Evolutionary conservation across 345 rosid genomes (phyloP).

Genomic region (Sonneratia caseolaris): DNA sequence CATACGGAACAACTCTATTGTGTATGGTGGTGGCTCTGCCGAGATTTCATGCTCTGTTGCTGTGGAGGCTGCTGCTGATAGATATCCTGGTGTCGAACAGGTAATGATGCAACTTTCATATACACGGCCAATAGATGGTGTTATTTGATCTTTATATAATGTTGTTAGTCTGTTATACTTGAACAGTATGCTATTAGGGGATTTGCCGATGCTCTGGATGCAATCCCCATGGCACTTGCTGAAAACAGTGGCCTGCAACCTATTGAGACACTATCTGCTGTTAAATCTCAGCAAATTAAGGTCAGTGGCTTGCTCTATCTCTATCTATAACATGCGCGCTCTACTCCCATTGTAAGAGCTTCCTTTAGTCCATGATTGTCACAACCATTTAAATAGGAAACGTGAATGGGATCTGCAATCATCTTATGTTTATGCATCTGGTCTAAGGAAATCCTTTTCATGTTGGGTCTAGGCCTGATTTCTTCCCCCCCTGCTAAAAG

Average conservation of each 20-base stretch:
- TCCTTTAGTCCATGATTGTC: not conserved
- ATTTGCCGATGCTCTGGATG: slow-evolving; percentile 87
- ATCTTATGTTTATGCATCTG: not conserved
- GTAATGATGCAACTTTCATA: slow-evolving; percentile 15
- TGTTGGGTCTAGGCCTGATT: not conserved
- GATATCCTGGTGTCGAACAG: slow-evolving; percentile 93
- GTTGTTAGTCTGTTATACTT: not conserved
- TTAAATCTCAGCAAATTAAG: slow-evolving; percentile 87
- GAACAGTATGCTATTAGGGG: slow-evolving; percentile 89
- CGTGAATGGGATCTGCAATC: not conserved
- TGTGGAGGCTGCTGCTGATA: slow-evolving; percentile 88
- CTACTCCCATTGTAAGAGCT: not conserved
- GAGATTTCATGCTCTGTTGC: slow-evolving; percentile 91
- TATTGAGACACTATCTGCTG: slow-evolving; percentile 86
- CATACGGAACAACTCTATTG: slow-evolving; percentile 84
- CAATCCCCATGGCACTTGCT: slow-evolving; percentile 90
- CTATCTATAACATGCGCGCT: not conserved
- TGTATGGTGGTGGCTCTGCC: slow-evolving; percentile 94
- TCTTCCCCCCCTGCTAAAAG: not conserved
- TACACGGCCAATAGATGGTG: not conserved
- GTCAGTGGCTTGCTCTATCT: slow-evolving; percentile 14
- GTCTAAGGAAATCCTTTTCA: not conserved
- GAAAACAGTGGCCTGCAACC: slow-evolving; percentile 97
- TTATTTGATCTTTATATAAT: not conserved
- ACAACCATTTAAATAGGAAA: not conserved